Percentiles rank a stretch among this genome's conserved stretches.
Evolutionary conservation across 2,329 filamentous ascomycete species (phyloP).

Genomic region (Epichloe gansuensis): DNA sequence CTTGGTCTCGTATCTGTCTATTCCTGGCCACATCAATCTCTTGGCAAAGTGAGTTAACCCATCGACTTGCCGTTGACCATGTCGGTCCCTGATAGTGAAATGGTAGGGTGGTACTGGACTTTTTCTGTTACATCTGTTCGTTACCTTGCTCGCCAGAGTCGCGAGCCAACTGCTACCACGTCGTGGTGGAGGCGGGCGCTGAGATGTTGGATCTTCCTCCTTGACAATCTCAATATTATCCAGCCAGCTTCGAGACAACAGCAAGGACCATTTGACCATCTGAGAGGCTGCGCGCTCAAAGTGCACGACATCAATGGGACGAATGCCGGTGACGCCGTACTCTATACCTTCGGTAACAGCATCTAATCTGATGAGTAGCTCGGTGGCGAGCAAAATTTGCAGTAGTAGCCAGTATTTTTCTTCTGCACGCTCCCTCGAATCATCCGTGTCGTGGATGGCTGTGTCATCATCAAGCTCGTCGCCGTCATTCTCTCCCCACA

Average conservation of each 20-base stretch:
- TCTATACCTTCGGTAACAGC: slow-evolving; percentile 49
- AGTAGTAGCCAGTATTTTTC: slow-evolving; percentile 56
- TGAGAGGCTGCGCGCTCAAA: slow-evolving; percentile 49
- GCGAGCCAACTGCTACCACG: slow-evolving; percentile 38
- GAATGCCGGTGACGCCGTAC: slow-evolving; percentile 36
- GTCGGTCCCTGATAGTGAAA: slow-evolving; percentile 41
- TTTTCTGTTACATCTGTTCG: slow-evolving; percentile 26
- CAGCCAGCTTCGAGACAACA: slow-evolving; percentile 53
- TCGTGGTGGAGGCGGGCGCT: slow-evolving; percentile 7
- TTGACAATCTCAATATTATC: slow-evolving; percentile 50
- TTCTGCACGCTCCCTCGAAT: slow-evolving; percentile 38
- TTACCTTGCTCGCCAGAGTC: slow-evolving; percentile 41
- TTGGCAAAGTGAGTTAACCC: slow-evolving; percentile 52
- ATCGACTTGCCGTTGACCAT: slow-evolving; percentile 45
- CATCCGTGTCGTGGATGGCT: slow-evolving; percentile 35
- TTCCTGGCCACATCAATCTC: slow-evolving; percentile 49
- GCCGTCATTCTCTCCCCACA: slow-evolving; percentile 47
- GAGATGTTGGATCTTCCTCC: slow-evolving; percentile 17
- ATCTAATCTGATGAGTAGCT: slow-evolving; percentile 52
- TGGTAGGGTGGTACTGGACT: slow-evolving; percentile 19
- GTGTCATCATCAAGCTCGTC: slow-evolving; percentile 40
- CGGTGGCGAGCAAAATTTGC: slow-evolving; percentile 51
- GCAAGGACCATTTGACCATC: slow-evolving; percentile 54
- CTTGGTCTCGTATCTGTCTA: slow-evolving; percentile 36
- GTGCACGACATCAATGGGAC: slow-evolving; percentile 42